A percentile compares a stretch with the other conserved stretches of the same genome.
These are phyloP conservation scores for Francoa sonchifolia DNA, from an alignment of 441 rosid species.

Conservation along the genomic window DNA sequence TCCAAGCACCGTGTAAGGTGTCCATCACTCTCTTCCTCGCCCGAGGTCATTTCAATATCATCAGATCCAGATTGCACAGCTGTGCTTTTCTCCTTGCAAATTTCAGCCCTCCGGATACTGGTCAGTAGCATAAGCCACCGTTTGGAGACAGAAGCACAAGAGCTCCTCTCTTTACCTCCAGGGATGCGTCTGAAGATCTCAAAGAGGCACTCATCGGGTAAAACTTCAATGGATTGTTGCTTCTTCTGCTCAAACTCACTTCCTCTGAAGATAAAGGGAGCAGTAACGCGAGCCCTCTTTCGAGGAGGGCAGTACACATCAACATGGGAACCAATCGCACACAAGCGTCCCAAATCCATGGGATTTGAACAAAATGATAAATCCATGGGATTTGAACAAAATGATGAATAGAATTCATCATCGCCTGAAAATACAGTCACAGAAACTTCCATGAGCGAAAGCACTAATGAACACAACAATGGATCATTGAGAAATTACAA, in stretches of 20 bases:
- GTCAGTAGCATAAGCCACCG: conserved; percentile 67
- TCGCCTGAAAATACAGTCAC: conserved; percentile 61
- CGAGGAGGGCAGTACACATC: conserved; percentile 64
- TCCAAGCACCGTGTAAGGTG: conserved; percentile 65
- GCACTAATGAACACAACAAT: too few relatives aligned
- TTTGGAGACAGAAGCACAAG: conserved; percentile 74
- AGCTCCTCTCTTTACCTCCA: conserved; percentile 59
- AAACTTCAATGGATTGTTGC: conserved; percentile 49
- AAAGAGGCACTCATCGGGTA: conserved; percentile 83
- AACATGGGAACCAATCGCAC: conserved; percentile 38
- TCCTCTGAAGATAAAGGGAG: conserved; percentile 26
- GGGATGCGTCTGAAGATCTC: conserved; percentile 76
- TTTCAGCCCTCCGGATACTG: conserved; percentile 42
- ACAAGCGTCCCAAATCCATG: conserved; percentile 40
- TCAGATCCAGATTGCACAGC: conserved; percentile 9
- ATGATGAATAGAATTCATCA: conserved; percentile 58
- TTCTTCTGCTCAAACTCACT: conserved; percentile 32
- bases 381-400: too few relatives aligned
- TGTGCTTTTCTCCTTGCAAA: conserved; percentile 16
- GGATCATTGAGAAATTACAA: too few relatives aligned
- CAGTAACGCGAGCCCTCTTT: conserved; percentile 53
- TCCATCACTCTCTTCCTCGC: conserved; percentile 38
- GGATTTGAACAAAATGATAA: conserved; percentile 56
- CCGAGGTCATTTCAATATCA: conserved; percentile 29
- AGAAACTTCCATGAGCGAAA: too few relatives aligned